These are phyloP conservation scores for Solanum ossicruentum DNA, from an alignment of 257 asterid genomes.

Conservation along the genomic window DNA sequence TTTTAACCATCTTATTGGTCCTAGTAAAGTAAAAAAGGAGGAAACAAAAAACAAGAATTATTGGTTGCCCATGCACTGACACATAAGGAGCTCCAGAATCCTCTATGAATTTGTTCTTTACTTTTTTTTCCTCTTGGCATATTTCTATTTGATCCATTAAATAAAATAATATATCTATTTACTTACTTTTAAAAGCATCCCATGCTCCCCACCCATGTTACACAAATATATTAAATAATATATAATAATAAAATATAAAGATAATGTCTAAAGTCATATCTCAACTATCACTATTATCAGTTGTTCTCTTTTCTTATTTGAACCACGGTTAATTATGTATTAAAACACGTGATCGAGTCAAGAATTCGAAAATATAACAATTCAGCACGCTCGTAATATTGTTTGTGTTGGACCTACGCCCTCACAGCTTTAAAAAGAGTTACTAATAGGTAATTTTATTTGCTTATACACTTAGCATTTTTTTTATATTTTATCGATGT, in stretches of 20 bases:
- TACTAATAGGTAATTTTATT: too few species aligned
- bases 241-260: neutral
- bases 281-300: neutral
- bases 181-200: neutral
- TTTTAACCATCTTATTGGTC: too few species aligned
- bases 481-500: too few species aligned
- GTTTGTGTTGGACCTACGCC: too few species aligned
- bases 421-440: accelerated
- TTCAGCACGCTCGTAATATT: accelerated
- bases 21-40: neutral
- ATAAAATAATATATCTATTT: neutral
- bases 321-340: neutral
- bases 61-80: neutral
- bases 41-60: neutral
- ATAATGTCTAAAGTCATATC: neutral
- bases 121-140: neutral
- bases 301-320: accelerated
- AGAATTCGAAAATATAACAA: neutral
- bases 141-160: neutral
- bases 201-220: constrained; percentile 1
- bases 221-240: neutral
- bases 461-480: too few species aligned
- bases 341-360: neutral
- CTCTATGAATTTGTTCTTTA: neutral
- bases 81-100: neutral